Percentiles rank a stretch among this genome's conserved stretches.
These are phyloP conservation scores for Vigna trinervia DNA, from an alignment of 306 rosid genomes.

Conservation along the genomic window DNA sequence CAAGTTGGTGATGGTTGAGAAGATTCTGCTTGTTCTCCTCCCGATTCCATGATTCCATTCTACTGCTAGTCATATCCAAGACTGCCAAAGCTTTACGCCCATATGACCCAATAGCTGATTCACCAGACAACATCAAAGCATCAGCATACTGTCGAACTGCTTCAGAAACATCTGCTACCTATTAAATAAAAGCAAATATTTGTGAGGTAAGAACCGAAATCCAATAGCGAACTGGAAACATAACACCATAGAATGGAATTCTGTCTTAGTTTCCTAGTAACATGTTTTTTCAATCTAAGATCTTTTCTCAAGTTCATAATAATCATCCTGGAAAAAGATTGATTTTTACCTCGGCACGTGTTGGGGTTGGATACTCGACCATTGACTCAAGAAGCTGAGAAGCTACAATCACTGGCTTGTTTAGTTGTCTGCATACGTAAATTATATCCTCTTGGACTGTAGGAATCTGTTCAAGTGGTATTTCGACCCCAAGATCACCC, in stretches of 20 bases:
- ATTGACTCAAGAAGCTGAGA: constrained; percentile 95
- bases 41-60: constrained; percentile 82
- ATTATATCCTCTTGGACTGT: constrained; percentile 74
- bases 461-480: constrained; percentile 92
- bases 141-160: constrained; percentile 87
- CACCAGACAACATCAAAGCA: constrained; percentile 89
- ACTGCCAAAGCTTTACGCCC: constrained; percentile 85
- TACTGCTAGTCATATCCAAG: constrained; percentile 71
- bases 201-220: constrained; percentile 25
- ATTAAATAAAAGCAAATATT: constrained; percentile 41
- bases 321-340: not conserved
- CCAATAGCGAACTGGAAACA: not conserved
- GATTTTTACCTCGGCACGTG: constrained; percentile 82
- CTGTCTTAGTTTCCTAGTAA: not conserved
- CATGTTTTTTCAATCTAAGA: constrained; percentile 1
- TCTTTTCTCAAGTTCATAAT: constrained; percentile 6
- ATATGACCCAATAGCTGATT: constrained; percentile 83
- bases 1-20: constrained; percentile 62
- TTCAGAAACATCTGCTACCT: constrained; percentile 97
- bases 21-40: constrained; percentile 62
- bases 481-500: constrained; percentile 90
- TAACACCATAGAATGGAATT: constrained; percentile 8
- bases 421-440: constrained; percentile 71
- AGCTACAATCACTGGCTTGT: constrained; percentile 93
- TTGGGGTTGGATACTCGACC: constrained; percentile 98